phyloP scores from a whole-genome alignment of 163 green algal genomes.

The Chlorella variabilis region DNA sequence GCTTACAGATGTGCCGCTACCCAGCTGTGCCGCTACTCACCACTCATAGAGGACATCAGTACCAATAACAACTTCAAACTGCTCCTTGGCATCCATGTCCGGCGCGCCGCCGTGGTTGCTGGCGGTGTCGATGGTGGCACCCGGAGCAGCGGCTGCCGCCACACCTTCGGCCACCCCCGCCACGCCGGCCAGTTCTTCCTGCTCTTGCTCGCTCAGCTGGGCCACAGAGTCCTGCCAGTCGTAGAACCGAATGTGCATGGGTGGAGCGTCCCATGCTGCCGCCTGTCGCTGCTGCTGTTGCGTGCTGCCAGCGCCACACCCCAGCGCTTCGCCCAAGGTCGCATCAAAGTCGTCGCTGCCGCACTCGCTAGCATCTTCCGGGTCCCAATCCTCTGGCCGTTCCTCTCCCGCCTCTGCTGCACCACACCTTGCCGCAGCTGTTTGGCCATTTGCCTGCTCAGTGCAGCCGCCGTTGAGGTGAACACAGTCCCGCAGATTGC shows the following conservation, averaged over 20 bases:
- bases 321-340: too few species aligned
- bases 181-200: not conserved
- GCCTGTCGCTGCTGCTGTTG: conserved; percentile 9
- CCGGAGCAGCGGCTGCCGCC: not conserved
- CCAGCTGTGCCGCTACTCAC: conserved; percentile 22
- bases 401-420: not conserved
- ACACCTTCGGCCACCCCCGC: not conserved
- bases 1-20: too few species aligned
- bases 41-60: conserved; percentile 85
- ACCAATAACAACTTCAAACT: conserved; percentile 23
- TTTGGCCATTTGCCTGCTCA: not conserved
- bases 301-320: conserved; percentile 2
- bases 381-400: conserved; percentile 24
- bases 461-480: conserved; percentile 64
- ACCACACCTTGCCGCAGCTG: not conserved
- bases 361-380: conserved; percentile 48
- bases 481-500: conserved; percentile 72
- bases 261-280: conserved; percentile 41
- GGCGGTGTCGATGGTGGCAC: conserved; percentile 12
- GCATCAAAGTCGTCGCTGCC: conserved; percentile 42
- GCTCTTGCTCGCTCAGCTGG: not conserved
- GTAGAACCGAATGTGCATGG: conserved; percentile 70
- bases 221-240: conserved; percentile 69
- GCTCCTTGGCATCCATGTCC: not conserved
- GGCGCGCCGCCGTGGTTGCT: conserved; percentile 29